Evolutionary conservation across 192 early-diverging fungal species (phyloP).

Genomic region (Allomyces macrogynus): DNA sequence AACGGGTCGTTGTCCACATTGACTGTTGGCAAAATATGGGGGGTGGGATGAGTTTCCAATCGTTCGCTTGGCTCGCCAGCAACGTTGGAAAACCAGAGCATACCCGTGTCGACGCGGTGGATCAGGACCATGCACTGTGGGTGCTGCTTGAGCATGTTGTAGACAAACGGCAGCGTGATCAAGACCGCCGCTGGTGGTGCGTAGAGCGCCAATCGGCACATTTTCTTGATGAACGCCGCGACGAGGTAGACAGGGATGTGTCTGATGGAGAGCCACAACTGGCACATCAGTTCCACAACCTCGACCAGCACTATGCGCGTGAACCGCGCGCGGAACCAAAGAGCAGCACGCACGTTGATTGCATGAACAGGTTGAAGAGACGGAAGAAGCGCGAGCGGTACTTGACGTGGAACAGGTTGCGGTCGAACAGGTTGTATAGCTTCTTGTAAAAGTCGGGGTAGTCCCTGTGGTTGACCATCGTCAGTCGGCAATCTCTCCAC

Average conservation of each 20-base stretch:
- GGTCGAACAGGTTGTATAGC: conserved; percentile 78
- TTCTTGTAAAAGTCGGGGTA: conserved; percentile 96
- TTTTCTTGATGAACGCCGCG: conserved; percentile 81
- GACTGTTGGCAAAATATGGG: conserved; percentile 8
- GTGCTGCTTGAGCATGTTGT: conserved; percentile 80
- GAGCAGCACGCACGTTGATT: conserved; percentile 39
- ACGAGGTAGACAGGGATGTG: conserved; percentile 75
- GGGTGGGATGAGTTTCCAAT: conserved; percentile 9
- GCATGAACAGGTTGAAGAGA: conserved; percentile 69
- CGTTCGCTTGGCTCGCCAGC: background rate
- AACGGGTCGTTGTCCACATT: conserved; percentile 16
- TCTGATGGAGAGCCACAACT: conserved; percentile 11
- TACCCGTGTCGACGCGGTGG: conserved; percentile 23
- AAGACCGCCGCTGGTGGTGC: conserved; percentile 74
- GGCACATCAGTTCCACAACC: conserved; percentile 3
- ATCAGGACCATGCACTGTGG: conserved; percentile 75
- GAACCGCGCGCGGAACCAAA: background rate
- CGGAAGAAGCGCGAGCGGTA: conserved; percentile 90
- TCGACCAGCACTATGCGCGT: background rate
- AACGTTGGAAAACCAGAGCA: too few relatives aligned
- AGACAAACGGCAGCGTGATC: conserved; percentile 71
- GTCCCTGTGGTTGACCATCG: conserved; percentile 29
- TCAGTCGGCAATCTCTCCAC: background rate
- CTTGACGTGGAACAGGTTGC: conserved; percentile 76
- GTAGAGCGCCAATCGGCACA: conserved; percentile 59